These are phyloP conservation scores for Excoecaria agallocha DNA, from an alignment of 345 rosid genomes.

Conservation along the genomic window DNA sequence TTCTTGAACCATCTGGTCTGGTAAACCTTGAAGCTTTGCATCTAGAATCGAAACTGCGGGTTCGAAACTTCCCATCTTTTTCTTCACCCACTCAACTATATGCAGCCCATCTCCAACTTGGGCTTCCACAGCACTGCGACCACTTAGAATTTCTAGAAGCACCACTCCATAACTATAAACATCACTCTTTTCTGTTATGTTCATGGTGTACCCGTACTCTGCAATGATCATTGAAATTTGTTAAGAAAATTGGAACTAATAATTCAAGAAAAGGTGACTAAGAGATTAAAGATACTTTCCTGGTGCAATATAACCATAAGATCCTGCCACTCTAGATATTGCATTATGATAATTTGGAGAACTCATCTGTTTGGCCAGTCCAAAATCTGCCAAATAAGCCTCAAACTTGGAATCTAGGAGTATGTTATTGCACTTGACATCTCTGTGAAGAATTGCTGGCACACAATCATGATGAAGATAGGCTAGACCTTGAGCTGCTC, in stretches of 20 bases:
- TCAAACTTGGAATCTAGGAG: conserved; percentile 78
- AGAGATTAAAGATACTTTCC: conserved; percentile 40
- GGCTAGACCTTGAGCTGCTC: conserved; percentile 89
- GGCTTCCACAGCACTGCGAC: conserved; percentile 73
- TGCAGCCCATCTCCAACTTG: conserved; percentile 74
- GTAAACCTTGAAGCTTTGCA: conserved; percentile 70
- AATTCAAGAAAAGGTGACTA: neutral
- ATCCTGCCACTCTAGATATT: conserved; percentile 86
- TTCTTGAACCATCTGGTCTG: conserved; percentile 89
- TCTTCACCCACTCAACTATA: conserved; percentile 95
- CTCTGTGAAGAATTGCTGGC: conserved; percentile 86
- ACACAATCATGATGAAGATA: conserved; percentile 92
- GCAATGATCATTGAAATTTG: conserved; percentile 29
- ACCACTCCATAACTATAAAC: conserved; percentile 93
- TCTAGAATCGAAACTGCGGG: conserved; percentile 75
- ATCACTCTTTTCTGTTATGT: conserved; percentile 93
- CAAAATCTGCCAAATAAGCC: conserved; percentile 88
- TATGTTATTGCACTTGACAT: conserved; percentile 88
- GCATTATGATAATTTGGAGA: conserved; percentile 71
- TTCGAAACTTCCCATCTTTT: conserved; percentile 95
- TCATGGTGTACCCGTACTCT: conserved; percentile 96
- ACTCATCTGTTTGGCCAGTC: conserved; percentile 82
- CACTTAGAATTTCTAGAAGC: conserved; percentile 79
- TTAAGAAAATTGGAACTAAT: neutral
- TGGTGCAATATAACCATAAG: conserved; percentile 96